Evolutionary conservation across 208 protist genomes (phyloP).

Genomic region (Naegleria fowleri): DNA sequence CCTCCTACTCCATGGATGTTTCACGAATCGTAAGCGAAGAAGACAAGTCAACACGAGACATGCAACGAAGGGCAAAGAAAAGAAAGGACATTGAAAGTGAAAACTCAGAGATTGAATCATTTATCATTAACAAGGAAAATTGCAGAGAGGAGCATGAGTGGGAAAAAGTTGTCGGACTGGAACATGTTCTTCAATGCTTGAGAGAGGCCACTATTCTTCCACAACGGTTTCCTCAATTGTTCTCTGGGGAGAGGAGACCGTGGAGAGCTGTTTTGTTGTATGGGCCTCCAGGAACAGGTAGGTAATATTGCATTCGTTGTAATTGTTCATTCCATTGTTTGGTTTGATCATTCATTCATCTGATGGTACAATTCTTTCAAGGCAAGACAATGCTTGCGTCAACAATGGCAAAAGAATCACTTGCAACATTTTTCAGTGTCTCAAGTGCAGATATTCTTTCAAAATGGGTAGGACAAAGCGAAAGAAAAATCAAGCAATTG

Average conservation of each 20-base stretch:
- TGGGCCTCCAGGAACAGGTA: slow-evolving; percentile 50
- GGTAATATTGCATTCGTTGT: background rate
- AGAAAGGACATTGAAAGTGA: background rate
- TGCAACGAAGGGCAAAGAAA: background rate
- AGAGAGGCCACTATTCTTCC: slow-evolving; percentile 94
- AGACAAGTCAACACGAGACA: background rate
- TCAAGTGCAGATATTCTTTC: slow-evolving; percentile 84
- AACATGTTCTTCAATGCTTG: slow-evolving; percentile 85
- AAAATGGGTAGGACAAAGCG: slow-evolving; percentile 95
- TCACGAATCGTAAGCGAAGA: background rate
- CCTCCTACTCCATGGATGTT: background rate
- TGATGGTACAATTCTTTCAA: too few relatives aligned
- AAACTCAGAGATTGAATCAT: background rate
- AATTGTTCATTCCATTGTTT: too few relatives aligned
- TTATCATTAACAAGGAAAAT: background rate
- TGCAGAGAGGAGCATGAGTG: slow-evolving; percentile 39
- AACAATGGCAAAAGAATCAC: slow-evolving; percentile 77
- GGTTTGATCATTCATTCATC: too few relatives aligned
- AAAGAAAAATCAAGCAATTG: slow-evolving; percentile 81
- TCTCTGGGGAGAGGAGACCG: slow-evolving; percentile 74
- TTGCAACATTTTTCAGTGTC: slow-evolving; percentile 78
- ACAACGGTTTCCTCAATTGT: slow-evolving; percentile 89
- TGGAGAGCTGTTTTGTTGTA: slow-evolving; percentile 82
- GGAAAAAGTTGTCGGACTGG: slow-evolving; percentile 87
- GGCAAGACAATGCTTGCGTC: slow-evolving; percentile 84